A percentile compares a stretch with the other conserved stretches of the same genome.
Evolutionary conservation across 805 yeast species (phyloP).

Genomic region (Blastobotrys terrestris): DNA sequence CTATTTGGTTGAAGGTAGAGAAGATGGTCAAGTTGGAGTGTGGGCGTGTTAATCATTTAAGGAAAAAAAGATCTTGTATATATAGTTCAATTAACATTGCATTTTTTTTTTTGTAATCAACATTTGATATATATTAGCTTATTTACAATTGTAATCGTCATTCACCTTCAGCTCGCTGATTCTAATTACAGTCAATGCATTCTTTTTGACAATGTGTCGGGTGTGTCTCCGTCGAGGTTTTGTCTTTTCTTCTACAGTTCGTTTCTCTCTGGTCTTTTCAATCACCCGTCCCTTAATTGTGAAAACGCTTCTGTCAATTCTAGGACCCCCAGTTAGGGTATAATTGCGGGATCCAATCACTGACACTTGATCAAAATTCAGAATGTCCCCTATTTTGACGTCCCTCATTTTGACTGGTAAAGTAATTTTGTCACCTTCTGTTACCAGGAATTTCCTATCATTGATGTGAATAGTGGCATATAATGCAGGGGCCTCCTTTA

Average conservation of each 20-base stretch:
- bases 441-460: conserved; percentile 79
- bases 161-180: conserved; percentile 64
- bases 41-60: conserved; percentile 43
- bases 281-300: conserved; percentile 64
- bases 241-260: conserved; percentile 57
- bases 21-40: conserved; percentile 52
- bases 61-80: not conserved
- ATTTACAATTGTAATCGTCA: conserved; percentile 5
- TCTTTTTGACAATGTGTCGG: conserved; percentile 59
- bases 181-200: conserved; percentile 69
- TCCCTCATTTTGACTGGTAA: conserved; percentile 73
- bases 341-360: conserved; percentile 82
- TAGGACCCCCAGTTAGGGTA: conserved; percentile 52
- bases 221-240: conserved; percentile 76
- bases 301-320: conserved; percentile 47
- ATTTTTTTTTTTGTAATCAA: not conserved
- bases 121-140: not conserved
- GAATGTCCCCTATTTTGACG: conserved; percentile 77
- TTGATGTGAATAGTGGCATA: conserved; percentile 82
- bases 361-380: conserved; percentile 66
- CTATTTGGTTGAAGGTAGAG: conserved; percentile 59
- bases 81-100: not conserved
- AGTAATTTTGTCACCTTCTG: conserved; percentile 80
- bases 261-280: conserved; percentile 70
- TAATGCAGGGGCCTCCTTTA: conserved; percentile 59